phyloP scores from a whole-genome alignment of 495 filamentous ascomycete species.

The Penicillium cinerascens region DNA sequence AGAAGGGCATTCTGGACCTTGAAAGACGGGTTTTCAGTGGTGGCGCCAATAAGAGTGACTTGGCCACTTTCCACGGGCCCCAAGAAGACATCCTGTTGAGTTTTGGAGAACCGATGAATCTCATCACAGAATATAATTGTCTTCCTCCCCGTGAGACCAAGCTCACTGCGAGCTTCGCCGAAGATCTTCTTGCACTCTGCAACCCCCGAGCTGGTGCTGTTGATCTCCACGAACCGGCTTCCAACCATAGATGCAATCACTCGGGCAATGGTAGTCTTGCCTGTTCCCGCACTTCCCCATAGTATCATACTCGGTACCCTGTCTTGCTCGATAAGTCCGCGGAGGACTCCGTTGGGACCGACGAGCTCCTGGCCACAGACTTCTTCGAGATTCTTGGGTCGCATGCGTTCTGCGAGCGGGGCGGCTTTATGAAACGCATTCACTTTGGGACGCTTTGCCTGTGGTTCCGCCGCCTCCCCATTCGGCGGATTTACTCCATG shows the following conservation, averaged over 20 bases:
- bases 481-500: slow-evolving; percentile 13
- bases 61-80: slow-evolving; percentile 89
- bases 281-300: slow-evolving; percentile 89
- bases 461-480: slow-evolving; percentile 26
- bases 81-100: slow-evolving; percentile 93
- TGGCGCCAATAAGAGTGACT: slow-evolving; percentile 89
- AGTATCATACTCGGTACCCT: slow-evolving; percentile 91
- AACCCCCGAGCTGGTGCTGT: slow-evolving; percentile 87
- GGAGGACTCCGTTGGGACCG: slow-evolving; percentile 75
- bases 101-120: slow-evolving; percentile 90
- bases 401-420: slow-evolving; percentile 91
- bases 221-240: slow-evolving; percentile 91
- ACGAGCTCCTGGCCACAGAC: slow-evolving; percentile 91
- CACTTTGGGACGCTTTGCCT: slow-evolving; percentile 59
- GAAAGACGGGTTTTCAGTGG: slow-evolving; percentile 95
- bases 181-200: slow-evolving; percentile 95
- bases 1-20: slow-evolving; percentile 86
- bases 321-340: slow-evolving; percentile 85
- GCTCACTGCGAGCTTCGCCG: slow-evolving; percentile 75
- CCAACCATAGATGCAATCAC: slow-evolving; percentile 80
- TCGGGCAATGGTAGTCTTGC: slow-evolving; percentile 96
- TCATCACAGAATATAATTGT: slow-evolving; percentile 98
- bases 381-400: slow-evolving; percentile 77
- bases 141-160: slow-evolving; percentile 76
- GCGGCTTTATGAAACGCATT: slow-evolving; percentile 63